Evolutionary conservation across 2,329 filamentous ascomycete species (phyloP).

Genomic region (Exophiala oligosperma): DNA sequence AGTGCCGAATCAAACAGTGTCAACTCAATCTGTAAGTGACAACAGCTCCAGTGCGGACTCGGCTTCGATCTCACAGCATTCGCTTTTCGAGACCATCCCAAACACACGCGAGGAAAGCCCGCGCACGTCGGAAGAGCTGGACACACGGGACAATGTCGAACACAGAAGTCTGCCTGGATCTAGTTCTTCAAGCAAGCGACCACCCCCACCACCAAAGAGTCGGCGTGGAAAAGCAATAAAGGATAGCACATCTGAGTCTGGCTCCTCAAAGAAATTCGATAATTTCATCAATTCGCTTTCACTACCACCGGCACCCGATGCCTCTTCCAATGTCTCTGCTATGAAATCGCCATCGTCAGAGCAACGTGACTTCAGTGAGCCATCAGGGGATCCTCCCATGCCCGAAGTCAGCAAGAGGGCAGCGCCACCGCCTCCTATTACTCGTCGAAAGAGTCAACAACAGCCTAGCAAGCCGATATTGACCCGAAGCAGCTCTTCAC

Average conservation of each 20-base stretch:
- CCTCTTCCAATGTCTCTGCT: conserved; percentile 5
- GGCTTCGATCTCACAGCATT: conserved; percentile 60
- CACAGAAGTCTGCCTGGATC: conserved; percentile 41
- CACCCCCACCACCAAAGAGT: conserved; percentile 72
- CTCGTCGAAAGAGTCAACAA: conserved; percentile 49
- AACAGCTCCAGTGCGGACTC: conserved; percentile 58
- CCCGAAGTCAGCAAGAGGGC: conserved; percentile 31
- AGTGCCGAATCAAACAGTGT: conserved; percentile 27
- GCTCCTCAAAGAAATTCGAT: conserved; percentile 18
- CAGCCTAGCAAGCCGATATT: conserved; percentile 38
- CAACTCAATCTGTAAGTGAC: conserved; percentile 32
- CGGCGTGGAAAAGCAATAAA: conserved; percentile 76
- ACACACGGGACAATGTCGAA: conserved; percentile 54
- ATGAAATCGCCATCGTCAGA: conserved; percentile 30
- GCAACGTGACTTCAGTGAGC: conserved; percentile 21
- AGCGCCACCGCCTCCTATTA: conserved; percentile 50
- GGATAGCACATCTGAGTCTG: conserved; percentile 23
- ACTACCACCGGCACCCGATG: conserved; percentile 3
- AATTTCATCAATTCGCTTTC: conserved; percentile 24
- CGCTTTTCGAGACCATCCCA: conserved; percentile 55
- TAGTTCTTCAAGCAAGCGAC: conserved; percentile 54
- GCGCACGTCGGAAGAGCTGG: conserved; percentile 60
- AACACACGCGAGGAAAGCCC: conserved; percentile 52
- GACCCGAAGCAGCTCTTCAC: conserved; percentile 35
- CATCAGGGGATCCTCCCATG: neutral